Conservation (phyloP, 352 stramenopile species). For the Globisporangium polare region DNA sequence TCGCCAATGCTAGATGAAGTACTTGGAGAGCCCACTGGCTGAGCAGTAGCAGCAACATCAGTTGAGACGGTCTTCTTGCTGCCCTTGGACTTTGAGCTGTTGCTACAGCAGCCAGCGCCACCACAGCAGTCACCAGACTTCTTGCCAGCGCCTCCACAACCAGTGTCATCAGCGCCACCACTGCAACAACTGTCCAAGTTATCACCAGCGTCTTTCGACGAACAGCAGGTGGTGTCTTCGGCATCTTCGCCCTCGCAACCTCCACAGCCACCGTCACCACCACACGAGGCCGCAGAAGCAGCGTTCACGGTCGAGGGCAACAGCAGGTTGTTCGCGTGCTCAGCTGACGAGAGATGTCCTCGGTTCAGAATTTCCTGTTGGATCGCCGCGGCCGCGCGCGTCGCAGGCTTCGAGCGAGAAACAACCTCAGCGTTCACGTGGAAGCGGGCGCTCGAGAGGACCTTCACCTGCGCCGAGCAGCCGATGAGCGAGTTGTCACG, state of each 20-base stretch:
- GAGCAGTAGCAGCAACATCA: not conserved
- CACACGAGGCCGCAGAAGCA: constrained; percentile 23
- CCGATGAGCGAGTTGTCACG: constrained; percentile 74
- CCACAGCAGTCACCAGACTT: constrained; percentile 17
- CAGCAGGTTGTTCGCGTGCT: constrained; percentile 23
- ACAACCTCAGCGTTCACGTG: constrained; percentile 70
- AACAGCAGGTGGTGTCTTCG: constrained; percentile 29
- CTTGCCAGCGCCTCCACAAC: constrained; percentile 8
- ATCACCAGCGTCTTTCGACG: constrained; percentile 21
- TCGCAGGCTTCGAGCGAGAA: constrained; percentile 51
- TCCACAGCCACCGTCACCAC: constrained; percentile 22
- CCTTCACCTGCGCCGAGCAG: constrained; percentile 57
- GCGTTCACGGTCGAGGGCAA: constrained; percentile 25
- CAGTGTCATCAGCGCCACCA: constrained; percentile 6
- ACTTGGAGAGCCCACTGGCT: not conserved
- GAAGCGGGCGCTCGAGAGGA: constrained; percentile 58
- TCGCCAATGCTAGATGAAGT: not conserved
- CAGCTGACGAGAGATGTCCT: constrained; percentile 25
- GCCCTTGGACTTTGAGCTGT: constrained; percentile 20
- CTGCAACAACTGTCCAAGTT: constrained; percentile 9
- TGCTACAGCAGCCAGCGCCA: constrained; percentile 5
- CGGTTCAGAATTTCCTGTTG: constrained; percentile 44
- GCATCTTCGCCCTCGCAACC: constrained; percentile 13
- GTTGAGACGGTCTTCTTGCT: constrained; percentile 18
- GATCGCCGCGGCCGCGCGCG: constrained; percentile 40